Base-by-base conservation (phyloP, 768 basidiomycete species). In the Suillus bovinus region DNA sequence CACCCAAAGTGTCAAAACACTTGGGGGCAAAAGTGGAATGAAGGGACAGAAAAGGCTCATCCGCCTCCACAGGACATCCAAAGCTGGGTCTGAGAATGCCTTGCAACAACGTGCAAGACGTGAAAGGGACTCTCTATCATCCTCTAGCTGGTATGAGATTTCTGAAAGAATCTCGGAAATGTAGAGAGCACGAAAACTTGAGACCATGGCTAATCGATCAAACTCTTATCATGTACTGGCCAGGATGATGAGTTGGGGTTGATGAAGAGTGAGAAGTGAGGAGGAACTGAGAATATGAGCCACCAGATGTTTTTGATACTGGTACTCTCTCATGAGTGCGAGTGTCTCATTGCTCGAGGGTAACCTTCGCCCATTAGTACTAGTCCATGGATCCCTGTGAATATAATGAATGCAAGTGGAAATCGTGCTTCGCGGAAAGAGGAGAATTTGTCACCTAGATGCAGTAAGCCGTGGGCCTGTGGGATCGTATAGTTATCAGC, bases 61-160 rank as follows among this genome's bases (percentile, higher is more conserved):
- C 22, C 66, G 60, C 53, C 55, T 68, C 68, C 65, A 68, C 29
- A 68, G 50, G 14, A 60, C 63, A 49, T 69, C 68, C 22, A 68
- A 63, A 5, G 68, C 57, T 39, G 55, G 52, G 10, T 17, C 47
- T 34, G 56, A 66, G 22, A 69, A 33, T 14, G 50, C 61, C 36
- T 64, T 64, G 9, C 65, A 67, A 14, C 53, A 67, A 49, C 29
- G 63, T 31, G 58, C 68, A 17, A 68, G 59, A 52, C 39, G 46
- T 38, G 54, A 57, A 20, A 53, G 55, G 36, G 29, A 57, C 34
- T 53, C 59, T 57, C 59, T 61, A 57, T 69, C 59, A 24, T 69
- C 49, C 44, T 50, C 38, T 20, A 68, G 38, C 11, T 69, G 29
- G 7, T 58, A 60, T 14, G 69, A 36, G 20, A 69, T 61, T 39